Conservation (phyloP, 495 filamentous ascomycete species). For the Tricharina praecox region DNA sequence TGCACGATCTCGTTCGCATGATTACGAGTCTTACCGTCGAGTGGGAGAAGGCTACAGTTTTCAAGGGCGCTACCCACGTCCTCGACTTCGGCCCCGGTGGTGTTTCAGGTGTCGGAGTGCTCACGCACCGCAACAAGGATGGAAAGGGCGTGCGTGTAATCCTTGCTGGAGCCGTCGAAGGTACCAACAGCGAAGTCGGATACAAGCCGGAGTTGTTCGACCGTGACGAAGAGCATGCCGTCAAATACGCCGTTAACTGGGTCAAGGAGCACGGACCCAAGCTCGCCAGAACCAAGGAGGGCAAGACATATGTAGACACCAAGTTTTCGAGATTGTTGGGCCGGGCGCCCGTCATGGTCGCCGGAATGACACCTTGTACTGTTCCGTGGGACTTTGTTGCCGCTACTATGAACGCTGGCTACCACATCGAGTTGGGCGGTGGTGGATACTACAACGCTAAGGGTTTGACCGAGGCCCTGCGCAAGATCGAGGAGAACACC, state of each 20-base stretch:
- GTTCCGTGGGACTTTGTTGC: slow-evolving; percentile 91
- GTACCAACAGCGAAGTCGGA: slow-evolving; percentile 74
- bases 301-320: slow-evolving; percentile 82
- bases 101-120: slow-evolving; percentile 85
- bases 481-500: slow-evolving; percentile 75
- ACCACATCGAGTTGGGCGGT: slow-evolving; percentile 75
- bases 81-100: slow-evolving; percentile 93
- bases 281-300: slow-evolving; percentile 69
- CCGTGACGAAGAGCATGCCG: slow-evolving; percentile 75
- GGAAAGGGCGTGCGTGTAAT: slow-evolving; percentile 93
- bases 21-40: slow-evolving; percentile 83
- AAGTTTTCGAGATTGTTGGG: slow-evolving; percentile 92
- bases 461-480: slow-evolving; percentile 72
- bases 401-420: slow-evolving; percentile 90
- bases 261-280: slow-evolving; percentile 86
- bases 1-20: slow-evolving; percentile 72
- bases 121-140: slow-evolving; percentile 96
- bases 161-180: slow-evolving; percentile 76
- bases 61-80: slow-evolving; percentile 78
- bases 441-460: slow-evolving; percentile 89
- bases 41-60: slow-evolving; percentile 85
- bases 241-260: slow-evolving; percentile 96
- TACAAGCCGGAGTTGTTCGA: slow-evolving; percentile 97
- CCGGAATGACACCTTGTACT: slow-evolving; percentile 90
- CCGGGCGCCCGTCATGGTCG: slow-evolving; percentile 77